These are phyloP conservation scores for Aplosporella prunicola DNA, from an alignment of 2,329 filamentous ascomycete genomes.

Conservation along the genomic window DNA sequence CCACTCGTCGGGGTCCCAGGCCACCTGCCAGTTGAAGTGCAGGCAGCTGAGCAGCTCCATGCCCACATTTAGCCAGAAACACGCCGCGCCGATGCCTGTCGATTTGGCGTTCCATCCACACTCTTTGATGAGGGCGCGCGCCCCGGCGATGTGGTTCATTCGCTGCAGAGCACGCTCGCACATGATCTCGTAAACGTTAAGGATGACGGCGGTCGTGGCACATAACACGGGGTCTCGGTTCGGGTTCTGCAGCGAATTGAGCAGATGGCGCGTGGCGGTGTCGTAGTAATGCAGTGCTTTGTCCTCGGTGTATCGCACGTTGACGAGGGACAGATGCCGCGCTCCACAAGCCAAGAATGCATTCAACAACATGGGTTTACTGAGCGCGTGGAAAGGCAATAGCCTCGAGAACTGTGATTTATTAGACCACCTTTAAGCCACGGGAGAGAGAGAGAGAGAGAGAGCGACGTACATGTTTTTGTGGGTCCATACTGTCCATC, in stretches of 20 bases:
- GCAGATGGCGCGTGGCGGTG: slow-evolving; percentile 67
- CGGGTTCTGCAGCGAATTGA: slow-evolving; percentile 71
- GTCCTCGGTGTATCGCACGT: slow-evolving; percentile 61
- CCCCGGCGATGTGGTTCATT: slow-evolving; percentile 85
- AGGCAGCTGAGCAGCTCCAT: slow-evolving; percentile 86
- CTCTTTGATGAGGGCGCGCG: slow-evolving; percentile 76
- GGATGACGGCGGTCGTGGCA: slow-evolving; percentile 74
- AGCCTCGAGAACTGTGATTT: slow-evolving; percentile 60
- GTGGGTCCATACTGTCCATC: slow-evolving; percentile 86
- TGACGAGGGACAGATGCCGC: slow-evolving; percentile 65
- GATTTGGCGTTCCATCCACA: slow-evolving; percentile 79
- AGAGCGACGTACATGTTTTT: slow-evolving; percentile 54
- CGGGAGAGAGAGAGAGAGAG: slow-evolving; percentile 14
- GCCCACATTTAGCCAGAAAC: slow-evolving; percentile 88
- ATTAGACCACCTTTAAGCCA: slow-evolving; percentile 11
- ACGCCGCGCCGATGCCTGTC: slow-evolving; percentile 70
- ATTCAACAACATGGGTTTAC: slow-evolving; percentile 80
- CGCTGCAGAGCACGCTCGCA: slow-evolving; percentile 65
- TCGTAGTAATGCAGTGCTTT: slow-evolving; percentile 79
- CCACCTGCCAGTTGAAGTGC: slow-evolving; percentile 75
- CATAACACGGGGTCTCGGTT: slow-evolving; percentile 77
- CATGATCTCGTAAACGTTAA: slow-evolving; percentile 93
- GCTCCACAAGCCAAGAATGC: slow-evolving; percentile 83
- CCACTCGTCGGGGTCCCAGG: slow-evolving; percentile 88
- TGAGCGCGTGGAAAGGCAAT: slow-evolving; percentile 72